Conservation (phyloP, 2,329 filamentous ascomycete genomes). For the Beauveria australis region DNA sequence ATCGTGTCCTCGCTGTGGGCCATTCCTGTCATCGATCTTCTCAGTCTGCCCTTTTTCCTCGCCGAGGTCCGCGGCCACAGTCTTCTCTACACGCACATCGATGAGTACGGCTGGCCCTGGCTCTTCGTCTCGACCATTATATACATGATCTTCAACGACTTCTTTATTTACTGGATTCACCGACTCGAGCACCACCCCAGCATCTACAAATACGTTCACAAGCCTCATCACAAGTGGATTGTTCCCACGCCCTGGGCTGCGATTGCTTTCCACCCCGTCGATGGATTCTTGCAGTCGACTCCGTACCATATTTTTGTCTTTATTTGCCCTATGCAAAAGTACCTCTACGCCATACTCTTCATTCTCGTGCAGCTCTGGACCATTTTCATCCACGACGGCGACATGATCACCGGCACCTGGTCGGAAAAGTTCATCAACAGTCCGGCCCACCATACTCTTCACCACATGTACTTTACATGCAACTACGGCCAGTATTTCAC, state of each 20-base stretch:
- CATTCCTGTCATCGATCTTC: slow-evolving; percentile 35
- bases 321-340: slow-evolving; percentile 37
- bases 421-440: slow-evolving; percentile 39
- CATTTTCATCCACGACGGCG: slow-evolving; percentile 41
- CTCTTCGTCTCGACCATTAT: slow-evolving; percentile 28
- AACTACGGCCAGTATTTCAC: slow-evolving; percentile 43
- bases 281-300: slow-evolving; percentile 37
- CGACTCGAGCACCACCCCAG: slow-evolving; percentile 36
- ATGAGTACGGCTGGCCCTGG: slow-evolving; percentile 34
- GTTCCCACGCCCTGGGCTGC: slow-evolving; percentile 39
- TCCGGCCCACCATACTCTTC: slow-evolving; percentile 38
- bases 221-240: slow-evolving; percentile 43
- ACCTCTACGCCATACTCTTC: slow-evolving; percentile 37
- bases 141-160: slow-evolving; percentile 38
- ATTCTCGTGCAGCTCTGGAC: slow-evolving; percentile 39
- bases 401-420: slow-evolving; percentile 40
- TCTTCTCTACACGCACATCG: slow-evolving; percentile 30
- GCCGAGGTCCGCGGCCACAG: slow-evolving; percentile 39
- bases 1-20: slow-evolving; percentile 34
- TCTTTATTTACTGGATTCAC: slow-evolving; percentile 41
- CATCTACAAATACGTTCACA: slow-evolving; percentile 39
- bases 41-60: slow-evolving; percentile 38
- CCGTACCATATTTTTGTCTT: slow-evolving; percentile 39
- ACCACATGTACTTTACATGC: slow-evolving; percentile 42
- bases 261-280: slow-evolving; percentile 38